Conservation (phyloP, 2,329 filamentous ascomycete genomes). For the Ophiostoma pallidulum region DNA sequence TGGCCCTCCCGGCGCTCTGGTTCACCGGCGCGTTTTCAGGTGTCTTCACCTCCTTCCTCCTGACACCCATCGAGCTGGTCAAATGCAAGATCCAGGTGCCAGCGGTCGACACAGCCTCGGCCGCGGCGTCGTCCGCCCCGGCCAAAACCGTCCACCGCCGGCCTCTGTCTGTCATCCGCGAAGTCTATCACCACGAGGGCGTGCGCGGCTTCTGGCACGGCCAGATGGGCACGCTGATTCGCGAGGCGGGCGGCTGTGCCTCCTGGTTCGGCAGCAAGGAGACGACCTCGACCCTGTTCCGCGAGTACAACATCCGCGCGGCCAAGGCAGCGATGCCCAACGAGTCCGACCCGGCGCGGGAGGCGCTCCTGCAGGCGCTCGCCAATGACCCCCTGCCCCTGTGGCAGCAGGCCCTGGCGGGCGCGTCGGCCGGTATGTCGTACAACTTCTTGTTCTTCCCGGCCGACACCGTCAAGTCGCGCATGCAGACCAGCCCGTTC, state of each 20-base stretch:
- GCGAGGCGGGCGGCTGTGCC: constrained; percentile 85
- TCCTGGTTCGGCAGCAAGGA: constrained; percentile 95
- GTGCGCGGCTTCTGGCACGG: constrained; percentile 88
- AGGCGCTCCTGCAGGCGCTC: constrained; percentile 32
- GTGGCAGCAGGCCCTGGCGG: constrained; percentile 79
- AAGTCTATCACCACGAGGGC: constrained; percentile 76
- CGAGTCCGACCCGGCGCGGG: not conserved
- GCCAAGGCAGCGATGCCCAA: constrained; percentile 28
- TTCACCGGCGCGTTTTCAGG: constrained; percentile 79
- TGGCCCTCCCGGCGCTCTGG: constrained; percentile 68
- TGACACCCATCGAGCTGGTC: constrained; percentile 92
- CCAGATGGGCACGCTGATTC: constrained; percentile 84
- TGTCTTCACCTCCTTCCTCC: constrained; percentile 77
- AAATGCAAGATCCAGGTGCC: constrained; percentile 94
- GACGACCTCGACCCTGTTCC: constrained; percentile 63
- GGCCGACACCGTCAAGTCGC: constrained; percentile 92
- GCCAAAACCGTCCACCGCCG: constrained; percentile 31
- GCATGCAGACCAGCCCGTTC: constrained; percentile 84
- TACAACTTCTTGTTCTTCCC: constrained; percentile 99
- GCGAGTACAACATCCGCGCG: constrained; percentile 41
- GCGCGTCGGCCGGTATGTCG: constrained; percentile 78
- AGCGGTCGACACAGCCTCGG: constrained; percentile 43
- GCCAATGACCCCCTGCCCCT: constrained; percentile 54
- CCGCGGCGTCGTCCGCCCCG: constrained; percentile 32
- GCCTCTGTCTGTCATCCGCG: constrained; percentile 63